These are phyloP conservation scores for Murraya koenigii DNA, from an alignment of 345 rosid genomes.

Conservation along the genomic window DNA sequence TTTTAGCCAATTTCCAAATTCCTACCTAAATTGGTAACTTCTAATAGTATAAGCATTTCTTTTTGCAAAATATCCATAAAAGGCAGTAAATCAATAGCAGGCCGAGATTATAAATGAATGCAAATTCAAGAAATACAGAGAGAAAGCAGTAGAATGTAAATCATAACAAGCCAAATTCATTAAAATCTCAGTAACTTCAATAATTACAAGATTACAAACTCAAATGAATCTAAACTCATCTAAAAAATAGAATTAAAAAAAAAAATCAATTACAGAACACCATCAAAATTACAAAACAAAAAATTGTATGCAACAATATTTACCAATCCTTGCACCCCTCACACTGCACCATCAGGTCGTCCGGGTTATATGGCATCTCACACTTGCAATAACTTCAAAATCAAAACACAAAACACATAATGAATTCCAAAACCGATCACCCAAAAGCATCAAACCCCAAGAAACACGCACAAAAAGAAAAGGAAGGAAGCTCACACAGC, in stretches of 20 bases:
- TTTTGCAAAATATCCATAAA: not conserved
- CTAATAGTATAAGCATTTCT: not conserved
- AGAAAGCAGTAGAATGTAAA: not conserved
- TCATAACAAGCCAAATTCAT: not conserved
- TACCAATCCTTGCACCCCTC: constrained; percentile 94
- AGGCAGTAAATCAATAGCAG: not conserved
- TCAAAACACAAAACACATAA: constrained; percentile 5
- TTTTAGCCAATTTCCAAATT: not conserved
- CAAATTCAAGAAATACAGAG: not conserved
- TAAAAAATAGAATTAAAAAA: not conserved
- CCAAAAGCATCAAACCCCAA: not conserved
- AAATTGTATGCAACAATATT: constrained; percentile 5
- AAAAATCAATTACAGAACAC: not conserved
- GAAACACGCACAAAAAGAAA: not conserved
- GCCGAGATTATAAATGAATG: not conserved
- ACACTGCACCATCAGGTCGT: constrained; percentile 84
- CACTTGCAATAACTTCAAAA: constrained; percentile 80
- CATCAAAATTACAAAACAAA: not conserved
- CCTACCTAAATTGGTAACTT: not conserved
- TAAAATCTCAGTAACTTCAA: constrained; percentile 5
- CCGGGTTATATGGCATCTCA: constrained; percentile 91
- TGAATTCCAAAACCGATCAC: not conserved
- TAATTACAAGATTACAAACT: constrained; percentile 3
- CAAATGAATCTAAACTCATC: not conserved
- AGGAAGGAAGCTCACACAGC: constrained; percentile 61